phyloP scores from a whole-genome alignment of 192 early-diverging fungal species.

The Helicostylum pulchrum region DNA sequence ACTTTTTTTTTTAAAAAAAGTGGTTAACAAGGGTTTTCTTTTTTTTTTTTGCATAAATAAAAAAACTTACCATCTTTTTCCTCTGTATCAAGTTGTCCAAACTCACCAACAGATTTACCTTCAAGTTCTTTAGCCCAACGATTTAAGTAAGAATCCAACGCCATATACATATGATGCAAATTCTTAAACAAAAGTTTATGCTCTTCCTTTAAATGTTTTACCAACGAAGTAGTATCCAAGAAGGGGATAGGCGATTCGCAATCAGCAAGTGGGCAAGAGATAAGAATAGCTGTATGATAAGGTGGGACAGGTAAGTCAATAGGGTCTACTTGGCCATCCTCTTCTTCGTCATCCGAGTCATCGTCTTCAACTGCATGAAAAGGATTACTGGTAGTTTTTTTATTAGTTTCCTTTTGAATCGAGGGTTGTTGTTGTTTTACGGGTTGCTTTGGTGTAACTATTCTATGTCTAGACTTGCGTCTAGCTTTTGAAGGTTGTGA shows the following conservation, averaged over 20 bases:
- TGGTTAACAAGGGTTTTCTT: neutral
- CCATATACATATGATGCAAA: conserved; percentile 74
- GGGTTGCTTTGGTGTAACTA: neutral
- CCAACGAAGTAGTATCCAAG: conserved; percentile 60
- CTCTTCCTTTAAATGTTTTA: conserved; percentile 59
- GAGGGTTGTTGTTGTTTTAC: neutral
- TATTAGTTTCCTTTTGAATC: neutral
- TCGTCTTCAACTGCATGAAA: conserved; percentile 26
- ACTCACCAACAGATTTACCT: conserved; percentile 31
- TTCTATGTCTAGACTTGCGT: neutral
- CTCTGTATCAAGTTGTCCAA: conserved; percentile 29
- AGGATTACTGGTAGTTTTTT: conserved; percentile 1
- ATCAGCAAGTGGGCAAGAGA: conserved; percentile 66
- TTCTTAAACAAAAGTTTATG: conserved; percentile 69
- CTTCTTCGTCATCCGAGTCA: conserved; percentile 18
- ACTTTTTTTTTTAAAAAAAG: conserved; percentile 7
- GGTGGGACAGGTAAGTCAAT: conserved; percentile 41
- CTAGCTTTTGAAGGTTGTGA: conserved; percentile 10
- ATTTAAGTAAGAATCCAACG: conserved; percentile 70
- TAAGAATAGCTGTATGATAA: conserved; percentile 50
- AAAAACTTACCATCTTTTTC: conserved; percentile 22
- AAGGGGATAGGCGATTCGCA: conserved; percentile 49
- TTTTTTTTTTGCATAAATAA: neutral
- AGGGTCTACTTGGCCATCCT: conserved; percentile 27
- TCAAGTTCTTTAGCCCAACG: conserved; percentile 64